Percentiles rank a stretch among this genome's conserved stretches.
phyloP scores from a whole-genome alignment of 169 alveolate species.

The Eimeria brunetti region DNA sequence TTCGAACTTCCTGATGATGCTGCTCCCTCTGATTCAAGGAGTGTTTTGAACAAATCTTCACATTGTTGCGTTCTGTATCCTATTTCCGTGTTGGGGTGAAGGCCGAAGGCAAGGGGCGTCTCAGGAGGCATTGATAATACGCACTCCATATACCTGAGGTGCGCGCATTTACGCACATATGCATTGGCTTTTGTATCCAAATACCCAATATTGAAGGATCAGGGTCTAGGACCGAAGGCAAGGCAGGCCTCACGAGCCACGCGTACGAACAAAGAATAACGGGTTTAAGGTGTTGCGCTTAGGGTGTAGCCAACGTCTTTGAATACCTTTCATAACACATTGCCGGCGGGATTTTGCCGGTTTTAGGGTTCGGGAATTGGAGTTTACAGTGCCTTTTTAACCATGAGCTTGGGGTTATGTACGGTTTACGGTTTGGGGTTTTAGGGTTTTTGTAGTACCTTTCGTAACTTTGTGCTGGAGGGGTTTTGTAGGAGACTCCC shows the following conservation, averaged over 20 bases:
- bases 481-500: constrained; percentile 88
- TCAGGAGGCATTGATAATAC: constrained; percentile 90
- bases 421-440: background rate
- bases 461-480: constrained; percentile 90
- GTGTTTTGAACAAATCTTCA: constrained; percentile 59
- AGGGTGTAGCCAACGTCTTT: no score
- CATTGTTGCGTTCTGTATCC: constrained; percentile 85
- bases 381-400: no score
- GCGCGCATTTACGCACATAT: background rate
- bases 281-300: no score
- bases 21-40: constrained; percentile 30
- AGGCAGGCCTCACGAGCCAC: no score
- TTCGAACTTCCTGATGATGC: background rate
- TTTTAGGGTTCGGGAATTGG: no score
- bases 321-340: no score
- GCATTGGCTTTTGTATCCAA: no score
- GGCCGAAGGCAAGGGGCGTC: constrained; percentile 96
- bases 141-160: constrained; percentile 87
- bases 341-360: no score
- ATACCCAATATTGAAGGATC: no score
- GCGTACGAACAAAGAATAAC: no score
- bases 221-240: no score
- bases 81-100: constrained; percentile 97
- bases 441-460: constrained; percentile 56
- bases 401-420: background rate